Evolutionary conservation across 1,284 basidiomycete genomes (phyloP).

Genomic region (Mycena sp.): DNA sequence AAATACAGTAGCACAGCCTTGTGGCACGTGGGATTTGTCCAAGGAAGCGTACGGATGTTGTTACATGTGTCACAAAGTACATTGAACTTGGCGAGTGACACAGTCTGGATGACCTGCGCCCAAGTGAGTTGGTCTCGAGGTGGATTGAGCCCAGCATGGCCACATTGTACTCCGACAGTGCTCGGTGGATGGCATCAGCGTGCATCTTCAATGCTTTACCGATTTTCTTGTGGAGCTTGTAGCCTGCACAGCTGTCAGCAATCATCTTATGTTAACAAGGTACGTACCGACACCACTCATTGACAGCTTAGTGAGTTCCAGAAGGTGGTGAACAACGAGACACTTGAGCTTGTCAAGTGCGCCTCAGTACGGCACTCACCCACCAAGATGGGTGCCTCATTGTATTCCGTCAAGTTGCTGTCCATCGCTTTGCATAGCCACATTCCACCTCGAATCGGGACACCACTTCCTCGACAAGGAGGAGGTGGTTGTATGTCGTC

Average conservation of each 20-base stretch:
- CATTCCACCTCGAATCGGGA: constrained; percentile 6
- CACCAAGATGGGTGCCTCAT: background rate
- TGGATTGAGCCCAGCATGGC: background rate
- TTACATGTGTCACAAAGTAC: background rate
- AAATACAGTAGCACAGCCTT: constrained; percentile 5
- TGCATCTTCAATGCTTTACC: background rate
- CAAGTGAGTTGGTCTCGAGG: background rate
- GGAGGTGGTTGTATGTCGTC: background rate
- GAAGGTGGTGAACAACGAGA: constrained; percentile 33
- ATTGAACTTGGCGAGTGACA: background rate
- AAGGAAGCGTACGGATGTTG: background rate
- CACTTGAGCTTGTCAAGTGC: constrained; percentile 33
- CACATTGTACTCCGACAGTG: background rate
- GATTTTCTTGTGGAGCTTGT: background rate
- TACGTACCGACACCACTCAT: constrained; percentile 26
- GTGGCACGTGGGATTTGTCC: background rate
- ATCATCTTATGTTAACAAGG: background rate
- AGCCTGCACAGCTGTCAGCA: background rate
- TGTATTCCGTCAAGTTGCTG: constrained; percentile 14
- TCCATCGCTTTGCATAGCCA: constrained; percentile 19
- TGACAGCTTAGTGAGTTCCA: constrained; percentile 36
- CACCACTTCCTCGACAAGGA: constrained; percentile 9
- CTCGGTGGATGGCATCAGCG: background rate
- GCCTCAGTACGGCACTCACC: constrained; percentile 26
- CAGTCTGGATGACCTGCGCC: background rate